Conservation (phyloP, 495 filamentous ascomycete species). For the Penicillium verhagenii region DNA sequence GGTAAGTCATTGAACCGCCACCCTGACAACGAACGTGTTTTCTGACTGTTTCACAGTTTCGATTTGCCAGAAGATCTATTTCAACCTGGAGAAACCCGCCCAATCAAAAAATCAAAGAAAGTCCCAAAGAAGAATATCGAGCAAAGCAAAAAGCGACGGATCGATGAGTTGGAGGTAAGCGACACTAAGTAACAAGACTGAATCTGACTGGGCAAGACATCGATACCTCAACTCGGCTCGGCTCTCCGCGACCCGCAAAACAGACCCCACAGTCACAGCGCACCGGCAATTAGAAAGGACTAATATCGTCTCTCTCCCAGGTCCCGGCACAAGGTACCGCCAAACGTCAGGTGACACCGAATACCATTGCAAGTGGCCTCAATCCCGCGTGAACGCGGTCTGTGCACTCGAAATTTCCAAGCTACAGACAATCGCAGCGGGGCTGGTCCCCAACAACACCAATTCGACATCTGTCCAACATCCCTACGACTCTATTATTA, state of each 20-base stretch:
- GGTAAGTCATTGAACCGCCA: slow-evolving; percentile 50
- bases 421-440: slow-evolving; percentile 19
- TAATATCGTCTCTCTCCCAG: slow-evolving; percentile 34
- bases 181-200: slow-evolving; percentile 25
- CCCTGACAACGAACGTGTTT: slow-evolving; percentile 6
- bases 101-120: slow-evolving; percentile 64
- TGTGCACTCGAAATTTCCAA: not conserved
- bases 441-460: slow-evolving; percentile 34
- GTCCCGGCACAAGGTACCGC: slow-evolving; percentile 32
- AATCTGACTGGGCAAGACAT: slow-evolving; percentile 25
- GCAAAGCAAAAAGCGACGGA: slow-evolving; percentile 45
- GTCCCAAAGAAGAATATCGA: slow-evolving; percentile 31
- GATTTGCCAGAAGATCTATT: slow-evolving; percentile 91
- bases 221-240: slow-evolving; percentile 20
- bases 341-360: slow-evolving; percentile 42
- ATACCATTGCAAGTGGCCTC: slow-evolving; percentile 27
- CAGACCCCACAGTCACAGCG: slow-evolving; percentile 9
- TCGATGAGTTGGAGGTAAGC: slow-evolving; percentile 52
- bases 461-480: not conserved
- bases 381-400: slow-evolving; percentile 35
- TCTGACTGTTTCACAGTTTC: slow-evolving; percentile 50
- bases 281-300: slow-evolving; percentile 31
- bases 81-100: slow-evolving; percentile 71
- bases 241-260: slow-evolving; percentile 15
- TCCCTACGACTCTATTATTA: too few species aligned